phyloP scores from a whole-genome alignment of 2,329 filamentous ascomycete species.

The Delphinella strobiligena region DNA sequence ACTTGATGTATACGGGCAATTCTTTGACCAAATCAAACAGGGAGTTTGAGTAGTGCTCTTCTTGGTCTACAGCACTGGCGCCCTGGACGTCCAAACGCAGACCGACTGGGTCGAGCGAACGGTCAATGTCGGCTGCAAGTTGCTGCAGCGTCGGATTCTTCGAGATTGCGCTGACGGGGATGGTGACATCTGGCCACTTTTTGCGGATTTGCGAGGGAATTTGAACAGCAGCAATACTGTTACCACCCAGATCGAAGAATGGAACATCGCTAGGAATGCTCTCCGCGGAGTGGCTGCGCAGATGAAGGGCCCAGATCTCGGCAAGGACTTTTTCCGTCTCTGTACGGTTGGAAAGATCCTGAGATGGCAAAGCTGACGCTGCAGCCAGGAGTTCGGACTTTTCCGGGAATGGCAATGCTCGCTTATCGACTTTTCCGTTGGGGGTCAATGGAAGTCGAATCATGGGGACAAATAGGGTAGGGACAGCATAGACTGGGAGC shows the following conservation, averaged over 20 bases:
- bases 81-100: constrained; percentile 35
- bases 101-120: constrained; percentile 36
- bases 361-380: constrained; percentile 21
- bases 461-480: constrained; percentile 61
- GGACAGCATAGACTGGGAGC: constrained; percentile 64
- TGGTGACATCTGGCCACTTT: constrained; percentile 49
- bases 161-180: constrained; percentile 62
- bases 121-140: constrained; percentile 42
- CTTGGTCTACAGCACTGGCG: constrained; percentile 28
- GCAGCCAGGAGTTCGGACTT: constrained; percentile 52
- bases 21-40: constrained; percentile 38
- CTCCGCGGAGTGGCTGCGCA: constrained; percentile 53
- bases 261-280: constrained; percentile 50
- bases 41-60: constrained; percentile 40
- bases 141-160: constrained; percentile 50
- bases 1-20: constrained; percentile 31
- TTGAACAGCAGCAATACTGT: constrained; percentile 70
- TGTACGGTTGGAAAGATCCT: constrained; percentile 36
- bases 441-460: constrained; percentile 65
- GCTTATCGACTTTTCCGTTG: constrained; percentile 76
- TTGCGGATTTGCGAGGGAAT: constrained; percentile 60
- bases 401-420: constrained; percentile 70
- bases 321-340: constrained; percentile 57
- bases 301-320: constrained; percentile 59
- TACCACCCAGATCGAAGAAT: constrained; percentile 73